These are phyloP conservation scores for Fusarium camptoceras DNA, from an alignment of 2,329 filamentous ascomycete genomes.

Conservation along the genomic window DNA sequence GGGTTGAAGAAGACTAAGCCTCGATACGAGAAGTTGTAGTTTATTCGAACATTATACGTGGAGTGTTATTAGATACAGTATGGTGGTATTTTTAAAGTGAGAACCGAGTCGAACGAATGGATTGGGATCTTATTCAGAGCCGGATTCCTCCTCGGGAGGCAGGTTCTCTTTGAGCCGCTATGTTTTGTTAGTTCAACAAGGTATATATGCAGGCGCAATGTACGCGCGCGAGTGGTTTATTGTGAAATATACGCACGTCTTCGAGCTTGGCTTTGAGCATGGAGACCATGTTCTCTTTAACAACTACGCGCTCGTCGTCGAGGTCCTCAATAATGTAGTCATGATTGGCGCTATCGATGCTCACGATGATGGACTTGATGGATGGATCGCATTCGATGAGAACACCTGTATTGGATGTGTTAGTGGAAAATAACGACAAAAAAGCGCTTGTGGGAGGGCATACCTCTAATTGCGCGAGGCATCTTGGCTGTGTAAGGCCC, in stretches of 20 bases:
- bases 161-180: slow-evolving; percentile 65
- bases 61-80: background rate
- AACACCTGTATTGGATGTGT: slow-evolving; percentile 62
- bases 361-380: slow-evolving; percentile 86
- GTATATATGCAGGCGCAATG: background rate
- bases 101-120: background rate
- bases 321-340: slow-evolving; percentile 84
- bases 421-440: background rate
- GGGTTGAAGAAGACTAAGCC: slow-evolving; percentile 83
- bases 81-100: background rate
- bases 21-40: slow-evolving; percentile 84
- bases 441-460: slow-evolving; percentile 8
- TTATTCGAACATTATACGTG: background rate
- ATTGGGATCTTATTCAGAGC: slow-evolving; percentile 56
- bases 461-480: slow-evolving; percentile 69
- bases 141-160: slow-evolving; percentile 63
- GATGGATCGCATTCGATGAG: slow-evolving; percentile 87
- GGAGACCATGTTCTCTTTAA: slow-evolving; percentile 79
- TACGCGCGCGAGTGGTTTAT: background rate
- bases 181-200: slow-evolving; percentile 19
- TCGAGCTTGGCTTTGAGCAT: slow-evolving; percentile 76
- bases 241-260: slow-evolving; percentile 62
- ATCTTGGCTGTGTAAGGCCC: slow-evolving; percentile 51
- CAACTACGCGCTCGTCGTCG: slow-evolving; percentile 79
- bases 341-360: slow-evolving; percentile 77